These are phyloP conservation scores for Globisporangium carolinianum DNA, from an alignment of 352 stramenopile genomes.

Conservation along the genomic window DNA sequence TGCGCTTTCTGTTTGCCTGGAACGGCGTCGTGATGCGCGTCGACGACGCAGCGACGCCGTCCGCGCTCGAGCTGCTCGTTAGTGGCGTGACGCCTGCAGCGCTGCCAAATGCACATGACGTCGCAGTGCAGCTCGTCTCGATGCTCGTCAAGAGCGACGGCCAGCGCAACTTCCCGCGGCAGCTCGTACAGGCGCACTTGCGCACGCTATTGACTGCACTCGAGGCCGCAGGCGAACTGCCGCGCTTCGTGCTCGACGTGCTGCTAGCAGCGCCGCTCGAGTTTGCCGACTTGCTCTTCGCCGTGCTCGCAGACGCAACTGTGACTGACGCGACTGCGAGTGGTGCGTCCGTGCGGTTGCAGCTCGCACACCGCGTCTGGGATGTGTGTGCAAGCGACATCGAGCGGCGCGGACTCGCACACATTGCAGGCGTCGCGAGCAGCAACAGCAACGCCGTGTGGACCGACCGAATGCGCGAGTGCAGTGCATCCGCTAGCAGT, in stretches of 20 bases:
- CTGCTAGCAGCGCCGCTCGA: constrained; percentile 46
- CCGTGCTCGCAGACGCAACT: constrained; percentile 21
- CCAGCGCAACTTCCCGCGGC: constrained; percentile 47
- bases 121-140: constrained; percentile 54
- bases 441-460: background rate
- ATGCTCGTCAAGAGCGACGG: constrained; percentile 53
- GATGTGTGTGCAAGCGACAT: constrained; percentile 21
- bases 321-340: background rate
- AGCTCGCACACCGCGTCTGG: constrained; percentile 25
- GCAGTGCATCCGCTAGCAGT: background rate
- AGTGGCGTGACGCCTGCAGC: background rate
- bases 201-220: constrained; percentile 7
- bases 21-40: constrained; percentile 54
- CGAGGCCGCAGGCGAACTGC: constrained; percentile 6
- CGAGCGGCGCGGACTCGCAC: constrained; percentile 24
- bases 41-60: constrained; percentile 46
- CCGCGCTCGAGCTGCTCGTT: constrained; percentile 29
- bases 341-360: constrained; percentile 7
- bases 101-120: constrained; percentile 7
- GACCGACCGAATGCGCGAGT: background rate
- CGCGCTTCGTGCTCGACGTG: constrained; percentile 40
- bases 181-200: constrained; percentile 63
- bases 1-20: constrained; percentile 60
- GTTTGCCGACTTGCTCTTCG: constrained; percentile 40
- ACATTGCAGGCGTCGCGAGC: background rate